These are phyloP conservation scores for Gossypium schwendimanii DNA, from an alignment of 441 rosid species.

Conservation along the genomic window DNA sequence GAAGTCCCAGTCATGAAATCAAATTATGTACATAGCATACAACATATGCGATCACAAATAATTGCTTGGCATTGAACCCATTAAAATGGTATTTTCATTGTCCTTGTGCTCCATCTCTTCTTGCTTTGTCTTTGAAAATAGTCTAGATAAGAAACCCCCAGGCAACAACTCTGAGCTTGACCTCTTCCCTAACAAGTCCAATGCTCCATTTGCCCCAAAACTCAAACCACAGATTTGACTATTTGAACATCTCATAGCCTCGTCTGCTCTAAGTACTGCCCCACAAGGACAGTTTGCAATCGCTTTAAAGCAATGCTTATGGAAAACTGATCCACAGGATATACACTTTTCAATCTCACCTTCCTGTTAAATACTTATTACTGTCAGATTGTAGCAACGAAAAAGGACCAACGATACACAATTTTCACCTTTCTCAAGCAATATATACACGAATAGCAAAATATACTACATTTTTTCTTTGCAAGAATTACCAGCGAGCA, in stretches of 20 bases:
- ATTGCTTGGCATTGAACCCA: constrained; percentile 73
- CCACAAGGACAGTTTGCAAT: constrained; percentile 67
- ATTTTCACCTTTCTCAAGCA: neutral
- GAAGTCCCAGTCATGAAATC: neutral
- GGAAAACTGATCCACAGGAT: constrained; percentile 62
- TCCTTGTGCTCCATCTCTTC: constrained; percentile 34
- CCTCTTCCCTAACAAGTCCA: constrained; percentile 34
- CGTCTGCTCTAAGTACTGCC: constrained; percentile 27
- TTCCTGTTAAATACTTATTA: constrained; percentile 47
- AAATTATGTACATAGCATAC: constrained; percentile 22
- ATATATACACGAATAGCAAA: neutral
- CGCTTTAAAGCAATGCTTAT: constrained; percentile 66
- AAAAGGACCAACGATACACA: neutral
- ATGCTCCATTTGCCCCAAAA: constrained; percentile 24
- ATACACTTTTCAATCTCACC: constrained; percentile 58
- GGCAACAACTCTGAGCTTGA: constrained; percentile 38
- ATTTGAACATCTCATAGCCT: constrained; percentile 14
- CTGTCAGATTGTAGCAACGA: constrained; percentile 16
- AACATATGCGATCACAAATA: constrained; percentile 29
- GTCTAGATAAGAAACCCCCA: constrained; percentile 44
- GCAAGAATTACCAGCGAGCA: neutral
- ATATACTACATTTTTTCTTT: neutral
- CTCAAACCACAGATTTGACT: constrained; percentile 25
- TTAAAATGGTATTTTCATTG: constrained; percentile 45
- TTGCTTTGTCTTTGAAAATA: constrained; percentile 51